phyloP scores from a whole-genome alignment of 164 flowering plant genomes.

The Vitis riparia region DNA sequence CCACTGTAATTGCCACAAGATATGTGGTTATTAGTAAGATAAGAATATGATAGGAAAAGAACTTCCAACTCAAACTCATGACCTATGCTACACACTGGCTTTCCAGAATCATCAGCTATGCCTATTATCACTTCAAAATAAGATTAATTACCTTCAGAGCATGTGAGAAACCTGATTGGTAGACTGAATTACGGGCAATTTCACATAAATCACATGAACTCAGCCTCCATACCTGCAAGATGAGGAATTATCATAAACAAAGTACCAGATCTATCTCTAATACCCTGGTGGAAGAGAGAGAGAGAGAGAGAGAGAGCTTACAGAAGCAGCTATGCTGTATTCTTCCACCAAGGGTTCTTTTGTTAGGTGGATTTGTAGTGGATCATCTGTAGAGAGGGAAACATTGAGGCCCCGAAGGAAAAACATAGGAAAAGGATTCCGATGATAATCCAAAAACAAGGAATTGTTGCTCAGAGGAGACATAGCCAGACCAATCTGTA shows the following conservation, averaged over 20 bases:
- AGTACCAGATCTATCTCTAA: background rate
- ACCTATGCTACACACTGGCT: no score
- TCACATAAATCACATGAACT: constrained; percentile 95
- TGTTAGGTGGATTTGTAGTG: constrained; percentile 93
- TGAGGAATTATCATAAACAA: background rate
- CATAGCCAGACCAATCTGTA: constrained; percentile 96
- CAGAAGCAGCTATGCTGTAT: constrained; percentile 98
- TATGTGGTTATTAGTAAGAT: no score
- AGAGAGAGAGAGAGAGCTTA: constrained; percentile 37
- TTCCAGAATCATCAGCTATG: no score
- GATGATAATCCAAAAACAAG: constrained; percentile 81
- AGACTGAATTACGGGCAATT: constrained; percentile 94
- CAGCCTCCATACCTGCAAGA: constrained; percentile 89
- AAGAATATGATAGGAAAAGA: no score
- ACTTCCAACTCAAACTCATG: no score
- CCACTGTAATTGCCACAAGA: no score
- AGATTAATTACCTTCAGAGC: constrained; percentile 67
- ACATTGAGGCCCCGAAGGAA: constrained; percentile 93
- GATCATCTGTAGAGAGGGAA: constrained; percentile 97
- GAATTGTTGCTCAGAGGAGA: constrained; percentile 98
- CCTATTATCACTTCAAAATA: background rate
- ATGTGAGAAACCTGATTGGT: constrained; percentile 96
- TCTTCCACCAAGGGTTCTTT: constrained; percentile 98
- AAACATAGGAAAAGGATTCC: constrained; percentile 88
- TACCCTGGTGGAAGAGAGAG: background rate